Evolutionary conservation across 169 alveolate genomes (phyloP).

Genomic region (Babesia bigemina): DNA sequence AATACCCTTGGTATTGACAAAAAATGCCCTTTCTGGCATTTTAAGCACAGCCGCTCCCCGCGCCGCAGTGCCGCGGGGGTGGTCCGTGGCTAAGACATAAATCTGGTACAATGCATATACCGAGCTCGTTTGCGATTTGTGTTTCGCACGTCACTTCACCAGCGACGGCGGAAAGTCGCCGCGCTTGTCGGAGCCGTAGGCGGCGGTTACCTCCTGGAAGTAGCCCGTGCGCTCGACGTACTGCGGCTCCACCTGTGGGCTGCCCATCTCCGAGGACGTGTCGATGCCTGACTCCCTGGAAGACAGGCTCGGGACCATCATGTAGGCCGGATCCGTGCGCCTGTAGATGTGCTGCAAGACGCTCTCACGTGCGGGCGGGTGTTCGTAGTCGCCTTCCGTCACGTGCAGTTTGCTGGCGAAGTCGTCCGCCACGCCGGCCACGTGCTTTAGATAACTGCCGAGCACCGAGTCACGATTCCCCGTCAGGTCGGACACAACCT

Average conservation of each 20-base stretch:
- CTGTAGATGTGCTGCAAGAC: slow-evolving; percentile 5
- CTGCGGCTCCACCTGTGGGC: neutral
- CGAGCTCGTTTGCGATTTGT: too few species aligned
- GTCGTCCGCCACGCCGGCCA: slow-evolving; percentile 10
- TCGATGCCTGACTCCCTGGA: slow-evolving; percentile 17
- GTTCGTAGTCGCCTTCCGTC: neutral
- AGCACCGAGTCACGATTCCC: too few species aligned
- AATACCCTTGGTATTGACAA: neutral
- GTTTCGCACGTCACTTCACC: too few species aligned
- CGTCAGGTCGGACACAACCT: too few species aligned
- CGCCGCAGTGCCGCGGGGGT: too few species aligned
- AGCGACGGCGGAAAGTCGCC: too few species aligned
- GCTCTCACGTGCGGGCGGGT: neutral
- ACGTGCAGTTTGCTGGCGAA: neutral
- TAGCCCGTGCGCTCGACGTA: neutral
- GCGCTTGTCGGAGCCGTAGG: too few species aligned
- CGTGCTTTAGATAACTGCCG: too few species aligned
- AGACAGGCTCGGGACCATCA: slow-evolving; percentile 11
- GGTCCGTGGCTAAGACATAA: too few species aligned
- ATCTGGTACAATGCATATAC: too few species aligned
- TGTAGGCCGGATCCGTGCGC: neutral
- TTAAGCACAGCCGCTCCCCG: too few species aligned
- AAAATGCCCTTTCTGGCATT: too few species aligned
- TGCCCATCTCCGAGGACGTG: slow-evolving; percentile 9
- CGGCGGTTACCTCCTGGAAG: neutral